phyloP scores from a whole-genome alignment of 345 rosid species.

The Citrus sinensis region DNA sequence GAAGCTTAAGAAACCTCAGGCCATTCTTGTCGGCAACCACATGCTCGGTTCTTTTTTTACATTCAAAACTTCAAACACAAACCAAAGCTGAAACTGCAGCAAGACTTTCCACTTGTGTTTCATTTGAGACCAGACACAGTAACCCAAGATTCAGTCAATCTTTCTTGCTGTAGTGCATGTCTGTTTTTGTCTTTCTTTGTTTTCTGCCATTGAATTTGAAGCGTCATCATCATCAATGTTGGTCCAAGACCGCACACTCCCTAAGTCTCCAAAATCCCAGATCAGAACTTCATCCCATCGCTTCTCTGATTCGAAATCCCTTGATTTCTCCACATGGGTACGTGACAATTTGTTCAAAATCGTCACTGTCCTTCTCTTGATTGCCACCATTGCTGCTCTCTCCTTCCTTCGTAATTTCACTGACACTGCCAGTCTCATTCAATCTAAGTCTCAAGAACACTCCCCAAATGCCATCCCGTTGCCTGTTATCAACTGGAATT shows the following conservation, averaged over 20 bases:
- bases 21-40: conserved; percentile 30
- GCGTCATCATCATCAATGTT: conserved; percentile 41
- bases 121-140: not conserved
- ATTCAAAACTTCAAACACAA: not conserved
- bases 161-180: not conserved
- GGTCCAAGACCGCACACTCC: conserved; percentile 70
- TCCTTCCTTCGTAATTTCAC: conserved; percentile 72
- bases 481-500: conserved; percentile 80
- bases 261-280: conserved; percentile 53
- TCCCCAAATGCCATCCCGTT: conserved; percentile 47
- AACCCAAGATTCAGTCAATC: not conserved
- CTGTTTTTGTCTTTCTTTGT: not conserved
- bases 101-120: not conserved
- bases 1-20: conserved; percentile 25
- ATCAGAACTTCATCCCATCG: conserved; percentile 49
- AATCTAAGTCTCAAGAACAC: conserved; percentile 47
- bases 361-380: conserved; percentile 36
- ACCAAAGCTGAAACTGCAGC: not conserved
- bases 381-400: conserved; percentile 53
- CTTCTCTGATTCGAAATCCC: conserved; percentile 57
- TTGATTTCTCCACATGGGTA: conserved; percentile 80
- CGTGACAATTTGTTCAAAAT: conserved; percentile 62
- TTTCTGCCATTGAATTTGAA: conserved; percentile 3
- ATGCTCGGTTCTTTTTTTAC: not conserved
- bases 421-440: conserved; percentile 65